phyloP scores from a whole-genome alignment of 305 asterid genomes.

The Salvia sclarea region DNA sequence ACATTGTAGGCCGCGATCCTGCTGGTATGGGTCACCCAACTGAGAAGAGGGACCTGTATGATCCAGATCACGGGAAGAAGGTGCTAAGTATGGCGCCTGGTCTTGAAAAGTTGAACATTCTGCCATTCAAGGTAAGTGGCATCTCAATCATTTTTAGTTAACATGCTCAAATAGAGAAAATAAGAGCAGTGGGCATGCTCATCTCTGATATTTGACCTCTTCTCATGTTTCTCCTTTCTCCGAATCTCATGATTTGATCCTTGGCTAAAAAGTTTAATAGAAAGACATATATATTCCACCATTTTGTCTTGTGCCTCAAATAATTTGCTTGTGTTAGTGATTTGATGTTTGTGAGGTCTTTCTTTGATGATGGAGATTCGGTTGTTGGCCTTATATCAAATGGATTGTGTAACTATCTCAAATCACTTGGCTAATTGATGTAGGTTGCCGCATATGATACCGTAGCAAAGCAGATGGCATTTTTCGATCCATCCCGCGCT shows the following conservation, averaged over 20 bases:
- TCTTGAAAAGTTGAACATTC: slow-evolving; percentile 69
- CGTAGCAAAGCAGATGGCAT: slow-evolving; percentile 62
- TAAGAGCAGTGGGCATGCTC: too few relatives aligned
- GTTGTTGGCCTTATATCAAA: background rate
- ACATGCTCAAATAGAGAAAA: too few relatives aligned
- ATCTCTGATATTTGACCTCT: too few relatives aligned
- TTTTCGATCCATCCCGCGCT: slow-evolving; percentile 78
- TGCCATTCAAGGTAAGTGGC: slow-evolving; percentile 67
- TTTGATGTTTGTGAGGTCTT: background rate
- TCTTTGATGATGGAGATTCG: background rate
- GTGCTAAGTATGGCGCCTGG: slow-evolving; percentile 90
- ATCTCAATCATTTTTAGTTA: too few relatives aligned
- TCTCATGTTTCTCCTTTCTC: too few relatives aligned
- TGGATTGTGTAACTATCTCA: background rate
- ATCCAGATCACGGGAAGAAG: slow-evolving; percentile 89
- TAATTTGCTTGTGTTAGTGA: background rate
- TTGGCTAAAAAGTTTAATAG: too few relatives aligned
- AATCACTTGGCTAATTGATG: slow-evolving; percentile 1
- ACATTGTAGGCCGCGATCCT: slow-evolving; percentile 87
- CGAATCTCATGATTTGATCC: too few relatives aligned
- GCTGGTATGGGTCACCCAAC: slow-evolving; percentile 91
- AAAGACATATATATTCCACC: background rate
- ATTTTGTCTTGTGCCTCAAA: background rate
- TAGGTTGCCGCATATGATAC: slow-evolving; percentile 92
- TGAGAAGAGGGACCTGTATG: slow-evolving; percentile 77